These are phyloP conservation scores for Striga asiatica DNA, from an alignment of 257 asterid genomes.

Conservation along the genomic window DNA sequence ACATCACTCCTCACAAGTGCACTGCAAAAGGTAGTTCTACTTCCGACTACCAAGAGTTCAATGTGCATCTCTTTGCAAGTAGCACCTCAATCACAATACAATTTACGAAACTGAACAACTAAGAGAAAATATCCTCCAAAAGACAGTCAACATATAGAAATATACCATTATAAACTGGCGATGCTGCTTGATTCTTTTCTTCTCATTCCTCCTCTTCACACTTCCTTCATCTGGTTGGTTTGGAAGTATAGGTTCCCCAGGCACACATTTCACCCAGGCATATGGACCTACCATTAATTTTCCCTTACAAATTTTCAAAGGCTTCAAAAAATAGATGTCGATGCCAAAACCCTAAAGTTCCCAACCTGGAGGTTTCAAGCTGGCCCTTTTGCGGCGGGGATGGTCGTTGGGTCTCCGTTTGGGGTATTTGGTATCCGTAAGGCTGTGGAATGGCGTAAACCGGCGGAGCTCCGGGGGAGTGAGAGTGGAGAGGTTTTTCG, in stretches of 20 bases:
- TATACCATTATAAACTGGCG: conserved; percentile 60
- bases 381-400: conserved; percentile 54
- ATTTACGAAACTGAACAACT: background rate
- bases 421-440: conserved; percentile 57
- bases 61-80: too few species aligned
- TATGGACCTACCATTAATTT: conserved; percentile 47
- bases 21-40: too few species aligned
- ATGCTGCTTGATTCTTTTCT: conserved; percentile 54
- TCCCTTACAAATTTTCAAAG: too few species aligned
- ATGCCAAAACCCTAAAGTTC: conserved; percentile 15
- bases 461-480: conserved; percentile 31
- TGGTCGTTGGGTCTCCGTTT: conserved; percentile 55
- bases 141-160: background rate
- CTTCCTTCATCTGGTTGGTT: conserved; percentile 85
- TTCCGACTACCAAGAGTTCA: too few species aligned
- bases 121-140: background rate
- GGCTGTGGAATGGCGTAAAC: conserved; percentile 46
- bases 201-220: conserved; percentile 71
- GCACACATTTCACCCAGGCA: conserved; percentile 53
- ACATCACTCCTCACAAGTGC: too few species aligned
- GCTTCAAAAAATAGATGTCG: too few species aligned
- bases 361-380: conserved; percentile 62
- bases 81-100: background rate
- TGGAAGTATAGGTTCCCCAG: conserved; percentile 55
- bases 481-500: conserved; percentile 21